phyloP scores from a whole-genome alignment of 2,329 filamentous ascomycete species.

The Fusarium xylarioides region DNA sequence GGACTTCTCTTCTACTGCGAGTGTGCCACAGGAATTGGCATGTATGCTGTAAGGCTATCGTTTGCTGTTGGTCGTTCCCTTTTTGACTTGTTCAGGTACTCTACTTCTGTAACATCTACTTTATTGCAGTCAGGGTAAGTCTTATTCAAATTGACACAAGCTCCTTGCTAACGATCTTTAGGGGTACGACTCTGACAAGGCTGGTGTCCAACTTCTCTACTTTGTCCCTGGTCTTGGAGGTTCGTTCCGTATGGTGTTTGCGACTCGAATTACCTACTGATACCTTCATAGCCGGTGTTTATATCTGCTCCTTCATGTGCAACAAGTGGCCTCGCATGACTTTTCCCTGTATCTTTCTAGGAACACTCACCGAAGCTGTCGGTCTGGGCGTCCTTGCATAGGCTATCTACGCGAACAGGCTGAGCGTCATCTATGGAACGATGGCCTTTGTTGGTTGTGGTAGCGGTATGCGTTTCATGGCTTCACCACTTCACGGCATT shows the following conservation, averaged over 20 bases:
- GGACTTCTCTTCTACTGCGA: slow-evolving; percentile 70
- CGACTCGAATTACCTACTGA: background rate
- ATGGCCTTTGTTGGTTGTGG: slow-evolving; percentile 71
- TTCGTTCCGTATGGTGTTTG: slow-evolving; percentile 35
- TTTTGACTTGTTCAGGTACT: slow-evolving; percentile 60
- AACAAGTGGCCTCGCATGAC: slow-evolving; percentile 71
- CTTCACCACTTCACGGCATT: slow-evolving; percentile 68
- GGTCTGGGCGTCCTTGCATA: slow-evolving; percentile 67
- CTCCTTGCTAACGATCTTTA: slow-evolving; percentile 38
- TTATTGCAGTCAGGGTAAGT: slow-evolving; percentile 63
- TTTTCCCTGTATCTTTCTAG: slow-evolving; percentile 65
- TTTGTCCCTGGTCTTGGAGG: slow-evolving; percentile 71
- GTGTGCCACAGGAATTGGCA: slow-evolving; percentile 66
- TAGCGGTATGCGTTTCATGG: slow-evolving; percentile 72
- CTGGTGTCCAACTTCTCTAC: slow-evolving; percentile 68
- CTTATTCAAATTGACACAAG: too few relatives aligned
- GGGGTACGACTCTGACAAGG: slow-evolving; percentile 58
- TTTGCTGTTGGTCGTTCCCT: slow-evolving; percentile 7
- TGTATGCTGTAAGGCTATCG: slow-evolving; percentile 53
- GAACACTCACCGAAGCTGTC: slow-evolving; percentile 63
- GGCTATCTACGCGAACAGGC: slow-evolving; percentile 61
- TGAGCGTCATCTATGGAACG: slow-evolving; percentile 68
- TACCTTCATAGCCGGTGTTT: slow-evolving; percentile 58
- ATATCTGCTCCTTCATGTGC: slow-evolving; percentile 65
- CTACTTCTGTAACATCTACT: slow-evolving; percentile 76